These are phyloP conservation scores for Fusarium tuaranense DNA, from an alignment of 2,329 filamentous ascomycete species.

Conservation along the genomic window DNA sequence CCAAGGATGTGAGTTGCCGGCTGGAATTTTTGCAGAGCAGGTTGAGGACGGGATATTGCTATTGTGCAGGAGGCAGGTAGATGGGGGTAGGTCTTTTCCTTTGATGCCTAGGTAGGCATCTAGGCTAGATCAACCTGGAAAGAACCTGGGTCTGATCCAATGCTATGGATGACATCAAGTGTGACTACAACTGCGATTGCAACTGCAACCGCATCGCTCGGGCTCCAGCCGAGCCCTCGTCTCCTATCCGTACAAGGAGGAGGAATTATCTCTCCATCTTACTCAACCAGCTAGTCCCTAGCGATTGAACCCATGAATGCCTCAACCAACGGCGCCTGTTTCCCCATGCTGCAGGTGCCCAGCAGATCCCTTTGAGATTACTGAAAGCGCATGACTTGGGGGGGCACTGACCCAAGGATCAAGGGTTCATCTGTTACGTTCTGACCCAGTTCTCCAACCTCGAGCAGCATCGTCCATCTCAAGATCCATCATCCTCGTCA, in stretches of 20 bases:
- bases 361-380: background rate
- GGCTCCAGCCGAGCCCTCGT: background rate
- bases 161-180: background rate
- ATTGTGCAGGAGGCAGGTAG: background rate
- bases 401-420: background rate
- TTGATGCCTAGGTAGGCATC: background rate
- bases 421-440: slow-evolving; percentile 4
- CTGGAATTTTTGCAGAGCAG: background rate
- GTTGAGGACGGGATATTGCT: background rate
- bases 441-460: slow-evolving; percentile 9
- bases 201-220: background rate
- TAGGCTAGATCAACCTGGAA: background rate
- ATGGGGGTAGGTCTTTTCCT: background rate
- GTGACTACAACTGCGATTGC: background rate
- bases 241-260: background rate
- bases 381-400: background rate
- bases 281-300: background rate
- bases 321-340: background rate
- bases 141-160: background rate
- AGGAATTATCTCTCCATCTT: slow-evolving; percentile 1
- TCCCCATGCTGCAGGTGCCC: background rate
- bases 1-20: background rate
- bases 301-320: background rate
- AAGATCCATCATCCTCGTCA: slow-evolving; percentile 15
- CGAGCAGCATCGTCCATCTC: slow-evolving; percentile 18